Base-by-base conservation (phyloP, 495 filamentous ascomycete species). In the Lasiosphaeria miniovina region DNA sequence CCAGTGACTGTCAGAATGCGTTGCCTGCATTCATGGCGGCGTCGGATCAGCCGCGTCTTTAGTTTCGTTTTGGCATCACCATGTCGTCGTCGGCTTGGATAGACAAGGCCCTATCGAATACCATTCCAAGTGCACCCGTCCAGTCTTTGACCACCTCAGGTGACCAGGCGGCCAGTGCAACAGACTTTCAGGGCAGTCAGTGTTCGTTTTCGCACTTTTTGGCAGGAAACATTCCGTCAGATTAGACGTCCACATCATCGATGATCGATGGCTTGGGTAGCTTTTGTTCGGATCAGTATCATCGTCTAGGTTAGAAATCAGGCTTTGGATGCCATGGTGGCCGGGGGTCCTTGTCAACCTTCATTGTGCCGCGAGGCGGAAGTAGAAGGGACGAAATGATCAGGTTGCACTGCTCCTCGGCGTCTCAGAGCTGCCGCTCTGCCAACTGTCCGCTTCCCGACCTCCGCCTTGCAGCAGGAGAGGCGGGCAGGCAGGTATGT, bases 161-260 rank as follows among this genome's bases (percentile, higher is more conserved):
- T 46, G 43, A n/a, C 43, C 43, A 46, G 15, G 15, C 43, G 15
- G 43, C 43, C 43, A 46, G 43, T 46, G 43, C 43, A n/a, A 46
- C 43, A 46, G 43, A 46, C 6, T 46, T 46, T 46, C 12, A n/a
- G 43, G 43, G 15, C 12, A 46, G 12, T n/a, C 6, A 24, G 24
- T 24, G 24, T 24, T 24, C 24, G 24, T 24, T 24, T 24, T 24
- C 24, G 24, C 24, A 24, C 24, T 24, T 24, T 0, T 46, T n/a
- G 8, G 43, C 43, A 46, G 4, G 43, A 46, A 46, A 46, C 43
- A 46, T 46, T 11, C 11, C 43, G 43, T 46, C 43, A 46, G 43
- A 46, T 46, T 46, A 5, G 43, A 14, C 15, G 43, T 14, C 43
- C 43, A n/a, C 12, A 9, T n/a, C 15, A n/a, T n/a, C 5, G 8